phyloP scores from a whole-genome alignment of 495 filamentous ascomycete species.

The Tuber umbilicatum region DNA sequence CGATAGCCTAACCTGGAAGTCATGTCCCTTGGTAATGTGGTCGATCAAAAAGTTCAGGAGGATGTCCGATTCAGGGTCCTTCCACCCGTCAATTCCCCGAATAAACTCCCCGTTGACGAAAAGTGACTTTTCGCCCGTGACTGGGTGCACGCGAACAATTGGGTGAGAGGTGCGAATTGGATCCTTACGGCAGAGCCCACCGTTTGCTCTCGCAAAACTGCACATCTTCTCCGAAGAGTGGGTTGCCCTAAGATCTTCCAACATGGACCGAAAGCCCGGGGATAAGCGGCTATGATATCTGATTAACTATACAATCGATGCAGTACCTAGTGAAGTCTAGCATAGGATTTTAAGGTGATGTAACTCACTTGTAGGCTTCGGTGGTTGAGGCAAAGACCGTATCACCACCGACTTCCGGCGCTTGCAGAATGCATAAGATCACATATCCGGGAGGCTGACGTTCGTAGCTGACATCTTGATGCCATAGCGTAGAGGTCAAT shows the following conservation, averaged over 20 bases:
- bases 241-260: slow-evolving; percentile 38
- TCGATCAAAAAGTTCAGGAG: slow-evolving; percentile 45
- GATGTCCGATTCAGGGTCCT: slow-evolving; percentile 49
- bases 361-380: slow-evolving; percentile 43
- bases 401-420: slow-evolving; percentile 49
- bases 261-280: slow-evolving; percentile 41
- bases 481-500: slow-evolving; percentile 54
- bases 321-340: neutral
- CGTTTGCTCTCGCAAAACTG: slow-evolving; percentile 34
- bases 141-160: slow-evolving; percentile 59
- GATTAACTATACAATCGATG: neutral
- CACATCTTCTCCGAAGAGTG: slow-evolving; percentile 45
- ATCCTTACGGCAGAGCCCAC: slow-evolving; percentile 42
- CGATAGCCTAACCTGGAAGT: slow-evolving; percentile 45
- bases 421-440: slow-evolving; percentile 54
- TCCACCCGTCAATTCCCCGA: slow-evolving; percentile 43
- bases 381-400: slow-evolving; percentile 42
- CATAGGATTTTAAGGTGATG: neutral
- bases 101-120: slow-evolving; percentile 55
- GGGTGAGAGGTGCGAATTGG: slow-evolving; percentile 42
- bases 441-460: slow-evolving; percentile 55
- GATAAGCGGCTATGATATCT: slow-evolving; percentile 34
- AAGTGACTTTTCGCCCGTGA: slow-evolving; percentile 62
- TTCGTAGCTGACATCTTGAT: slow-evolving; percentile 58
- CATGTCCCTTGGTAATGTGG: slow-evolving; percentile 45